Percentiles rank a stretch among this genome's conserved stretches.
phyloP scores from a whole-genome alignment of 2,329 filamentous ascomycete species.

The Trichoderma citrinoviride region DNA sequence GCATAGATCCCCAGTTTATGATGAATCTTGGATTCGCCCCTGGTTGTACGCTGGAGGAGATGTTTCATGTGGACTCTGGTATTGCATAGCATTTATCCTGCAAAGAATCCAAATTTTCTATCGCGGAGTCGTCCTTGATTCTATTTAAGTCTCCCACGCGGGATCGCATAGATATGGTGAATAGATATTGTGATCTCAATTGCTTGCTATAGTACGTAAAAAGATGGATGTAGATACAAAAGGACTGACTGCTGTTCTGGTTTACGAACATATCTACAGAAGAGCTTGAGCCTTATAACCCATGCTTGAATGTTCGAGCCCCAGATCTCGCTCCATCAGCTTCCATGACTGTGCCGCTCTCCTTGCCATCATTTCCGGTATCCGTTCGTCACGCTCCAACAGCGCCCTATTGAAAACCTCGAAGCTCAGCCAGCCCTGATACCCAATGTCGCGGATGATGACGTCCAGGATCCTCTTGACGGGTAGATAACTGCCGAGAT shows the following conservation, averaged over 20 bases:
- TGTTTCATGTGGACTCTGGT: background rate
- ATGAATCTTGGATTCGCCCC: slow-evolving; percentile 17
- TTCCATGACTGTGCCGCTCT: slow-evolving; percentile 50
- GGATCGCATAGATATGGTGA: background rate
- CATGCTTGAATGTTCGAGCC: background rate
- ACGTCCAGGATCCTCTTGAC: slow-evolving; percentile 58
- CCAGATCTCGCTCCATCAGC: slow-evolving; percentile 7
- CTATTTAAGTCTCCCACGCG: too few relatives aligned
- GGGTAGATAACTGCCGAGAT: slow-evolving; percentile 65
- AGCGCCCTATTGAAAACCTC: slow-evolving; percentile 59
- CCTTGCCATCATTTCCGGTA: slow-evolving; percentile 55
- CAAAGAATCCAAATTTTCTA: background rate
- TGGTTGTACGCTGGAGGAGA: slow-evolving; percentile 3
- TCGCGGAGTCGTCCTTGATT: too few relatives aligned
- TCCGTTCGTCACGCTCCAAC: slow-evolving; percentile 58
- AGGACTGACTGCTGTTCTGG: too few relatives aligned
- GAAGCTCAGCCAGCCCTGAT: slow-evolving; percentile 67
- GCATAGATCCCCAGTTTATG: slow-evolving; percentile 15
- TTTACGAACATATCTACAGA: too few relatives aligned
- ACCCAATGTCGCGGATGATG: slow-evolving; percentile 63
- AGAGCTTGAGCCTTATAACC: background rate
- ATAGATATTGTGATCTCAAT: background rate
- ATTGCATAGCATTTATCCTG: background rate
- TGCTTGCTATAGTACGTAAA: too few relatives aligned
- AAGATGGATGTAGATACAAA: too few relatives aligned